Percentiles rank a stretch among this genome's conserved stretches.
phyloP scores from a whole-genome alignment of 2,329 filamentous ascomycete genomes.

The Pezicula neosporulosa region DNA sequence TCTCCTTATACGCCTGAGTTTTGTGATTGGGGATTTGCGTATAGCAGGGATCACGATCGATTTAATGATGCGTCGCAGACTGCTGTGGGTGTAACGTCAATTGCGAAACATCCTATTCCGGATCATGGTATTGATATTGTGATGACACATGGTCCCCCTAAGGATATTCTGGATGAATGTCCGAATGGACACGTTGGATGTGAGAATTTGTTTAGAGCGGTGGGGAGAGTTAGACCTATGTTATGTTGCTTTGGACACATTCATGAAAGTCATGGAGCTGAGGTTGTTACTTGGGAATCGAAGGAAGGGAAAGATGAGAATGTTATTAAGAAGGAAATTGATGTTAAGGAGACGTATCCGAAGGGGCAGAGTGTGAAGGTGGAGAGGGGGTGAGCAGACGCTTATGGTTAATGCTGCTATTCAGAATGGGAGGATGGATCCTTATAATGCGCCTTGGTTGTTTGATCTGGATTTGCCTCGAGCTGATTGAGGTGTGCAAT shows the following conservation, averaged over 20 bases:
- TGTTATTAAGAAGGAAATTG: slow-evolving; percentile 22
- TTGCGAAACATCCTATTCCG: slow-evolving; percentile 15
- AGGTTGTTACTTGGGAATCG: slow-evolving; percentile 44
- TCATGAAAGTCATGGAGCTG: slow-evolving; percentile 56
- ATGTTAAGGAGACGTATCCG: slow-evolving; percentile 34
- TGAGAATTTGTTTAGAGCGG: slow-evolving; percentile 37
- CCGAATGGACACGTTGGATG: slow-evolving; percentile 35
- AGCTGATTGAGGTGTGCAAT: not conserved
- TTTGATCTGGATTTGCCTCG: slow-evolving; percentile 32
- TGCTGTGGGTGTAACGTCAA: slow-evolving; percentile 10
- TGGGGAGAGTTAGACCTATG: slow-evolving; percentile 38
- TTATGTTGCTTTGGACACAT: slow-evolving; percentile 57
- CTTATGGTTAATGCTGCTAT: slow-evolving; percentile 60
- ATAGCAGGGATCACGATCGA: slow-evolving; percentile 22
- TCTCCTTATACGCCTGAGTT: slow-evolving; percentile 30
- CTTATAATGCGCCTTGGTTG: slow-evolving; percentile 48
- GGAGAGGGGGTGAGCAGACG: slow-evolving; percentile 42
- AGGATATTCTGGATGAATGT: slow-evolving; percentile 23
- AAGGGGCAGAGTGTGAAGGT: slow-evolving; percentile 26
- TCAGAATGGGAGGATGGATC: slow-evolving; percentile 35
- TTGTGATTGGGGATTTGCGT: slow-evolving; percentile 27
- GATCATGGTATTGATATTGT: slow-evolving; percentile 26
- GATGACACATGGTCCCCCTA: slow-evolving; percentile 35
- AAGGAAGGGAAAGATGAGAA: slow-evolving; percentile 22
- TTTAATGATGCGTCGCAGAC: slow-evolving; percentile 20